phyloP scores from a whole-genome alignment of 345 rosid species.

The Reutealis trisperma region DNA sequence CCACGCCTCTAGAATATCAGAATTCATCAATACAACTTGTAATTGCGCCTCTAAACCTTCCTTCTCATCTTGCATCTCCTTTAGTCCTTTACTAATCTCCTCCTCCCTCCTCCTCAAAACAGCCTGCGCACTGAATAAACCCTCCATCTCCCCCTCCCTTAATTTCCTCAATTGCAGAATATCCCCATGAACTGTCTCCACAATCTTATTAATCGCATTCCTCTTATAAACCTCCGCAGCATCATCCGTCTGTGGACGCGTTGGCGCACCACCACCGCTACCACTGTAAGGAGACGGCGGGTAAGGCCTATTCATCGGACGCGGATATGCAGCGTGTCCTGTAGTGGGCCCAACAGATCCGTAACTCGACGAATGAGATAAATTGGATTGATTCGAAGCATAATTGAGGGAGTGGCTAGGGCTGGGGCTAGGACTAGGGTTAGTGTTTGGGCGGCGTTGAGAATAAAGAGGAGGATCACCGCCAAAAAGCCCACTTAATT shows the following conservation, averaged over 20 bases:
- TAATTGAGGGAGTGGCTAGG: slow-evolving; percentile 27
- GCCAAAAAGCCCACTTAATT: slow-evolving; percentile 54
- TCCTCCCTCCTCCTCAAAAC: slow-evolving; percentile 65
- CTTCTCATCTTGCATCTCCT: slow-evolving; percentile 71
- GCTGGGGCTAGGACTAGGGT: slow-evolving; percentile 14
- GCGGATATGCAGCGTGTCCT: slow-evolving; percentile 15
- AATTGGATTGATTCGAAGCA: slow-evolving; percentile 19
- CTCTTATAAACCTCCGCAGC: slow-evolving; percentile 68
- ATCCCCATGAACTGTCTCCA: slow-evolving; percentile 67
- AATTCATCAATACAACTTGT: slow-evolving; percentile 77
- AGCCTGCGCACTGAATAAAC: slow-evolving; percentile 63
- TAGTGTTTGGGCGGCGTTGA: slow-evolving; percentile 60
- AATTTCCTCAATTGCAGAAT: slow-evolving; percentile 53
- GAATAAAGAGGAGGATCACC: slow-evolving; percentile 89
- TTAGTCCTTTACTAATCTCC: slow-evolving; percentile 54
- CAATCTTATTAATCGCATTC: slow-evolving; percentile 69
- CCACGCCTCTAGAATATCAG: slow-evolving; percentile 68
- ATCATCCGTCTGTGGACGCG: slow-evolving; percentile 54
- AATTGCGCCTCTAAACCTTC: slow-evolving; percentile 80
- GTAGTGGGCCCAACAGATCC: slow-evolving; percentile 27
- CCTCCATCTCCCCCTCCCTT: slow-evolving; percentile 82
- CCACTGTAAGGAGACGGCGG: slow-evolving; percentile 66
- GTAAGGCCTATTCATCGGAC: slow-evolving; percentile 37
- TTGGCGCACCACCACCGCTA: background rate
- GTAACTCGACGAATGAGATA: slow-evolving; percentile 33